Evolutionary conservation across 306 rosid species (phyloP).

Genomic region (Acmispon strigosus): DNA sequence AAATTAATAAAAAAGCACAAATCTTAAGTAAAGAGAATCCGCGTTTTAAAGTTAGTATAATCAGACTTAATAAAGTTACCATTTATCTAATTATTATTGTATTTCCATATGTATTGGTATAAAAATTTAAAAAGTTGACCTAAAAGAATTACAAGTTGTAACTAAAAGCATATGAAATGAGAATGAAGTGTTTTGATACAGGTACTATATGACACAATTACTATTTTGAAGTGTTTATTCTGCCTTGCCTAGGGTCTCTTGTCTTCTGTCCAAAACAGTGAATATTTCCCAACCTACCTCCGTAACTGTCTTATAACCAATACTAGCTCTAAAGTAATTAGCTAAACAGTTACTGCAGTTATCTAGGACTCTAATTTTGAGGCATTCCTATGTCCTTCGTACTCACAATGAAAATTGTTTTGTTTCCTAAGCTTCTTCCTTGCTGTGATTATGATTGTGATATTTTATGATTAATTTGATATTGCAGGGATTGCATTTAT

Average conservation of each 20-base stretch:
- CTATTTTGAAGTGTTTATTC: too few relatives aligned
- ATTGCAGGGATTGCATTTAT: constrained; percentile 60
- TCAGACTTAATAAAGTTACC: too few relatives aligned
- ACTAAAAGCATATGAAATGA: too few relatives aligned
- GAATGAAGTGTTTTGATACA: too few relatives aligned
- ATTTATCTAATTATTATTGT: too few relatives aligned
- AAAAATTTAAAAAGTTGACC: too few relatives aligned
- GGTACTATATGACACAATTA: too few relatives aligned
- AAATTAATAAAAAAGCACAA: too few relatives aligned
- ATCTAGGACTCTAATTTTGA: background rate
- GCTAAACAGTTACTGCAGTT: background rate
- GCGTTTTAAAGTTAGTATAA: too few relatives aligned
- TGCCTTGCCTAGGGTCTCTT: background rate
- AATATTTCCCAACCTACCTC: background rate
- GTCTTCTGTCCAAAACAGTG: background rate
- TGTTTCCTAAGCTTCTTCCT: constrained; percentile 17
- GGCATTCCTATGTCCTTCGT: constrained; percentile 1
- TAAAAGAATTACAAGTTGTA: too few relatives aligned
- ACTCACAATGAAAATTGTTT: background rate
- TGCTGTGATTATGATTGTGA: constrained; percentile 34
- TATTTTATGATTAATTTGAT: constrained; percentile 19
- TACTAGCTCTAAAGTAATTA: background rate
- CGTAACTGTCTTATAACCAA: background rate
- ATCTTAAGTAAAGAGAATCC: too few relatives aligned
- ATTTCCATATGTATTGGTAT: too few relatives aligned